Evolutionary conservation across 345 rosid genomes (phyloP), one percentile per base, ranked within the genome.

Genomic region (Ailanthus altissimus): DNA sequence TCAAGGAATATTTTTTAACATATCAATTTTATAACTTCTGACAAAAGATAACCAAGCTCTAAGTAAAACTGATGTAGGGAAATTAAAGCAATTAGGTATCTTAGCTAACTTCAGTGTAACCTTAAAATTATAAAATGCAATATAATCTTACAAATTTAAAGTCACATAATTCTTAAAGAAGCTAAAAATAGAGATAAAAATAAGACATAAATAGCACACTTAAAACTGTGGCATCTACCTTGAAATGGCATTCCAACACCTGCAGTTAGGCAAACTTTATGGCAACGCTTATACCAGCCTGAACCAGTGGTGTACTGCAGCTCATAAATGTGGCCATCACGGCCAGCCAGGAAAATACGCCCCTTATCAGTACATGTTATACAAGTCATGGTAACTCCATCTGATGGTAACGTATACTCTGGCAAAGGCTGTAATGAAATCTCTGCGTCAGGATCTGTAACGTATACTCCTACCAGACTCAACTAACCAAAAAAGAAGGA

Each of bases 381-480:
- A 82, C 94, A 93, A 65, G 94, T 92, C 99, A 96, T 93, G 38
- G 98, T 89, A 70, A 93, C 90, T 72, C 98, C 98, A 86, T 96
- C 99, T 20, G 97, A 93, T 50, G 97, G 89, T 57, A 92, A 85
- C 42, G 92, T 82, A 77, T 96, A 96, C 78, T 93, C 99, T 75
- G 95, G 95, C 85, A 96, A 81, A 76, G 94, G 89, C 83, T 96
- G 99, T 64, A 96, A 78, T 66, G 97, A 90, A 82, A 94, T 88
- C 81, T 93, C 99, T 58, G 98, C 89, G 83, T 87, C 93, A 71
- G 97, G 98, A 94, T 96, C 99, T 71, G 83, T 80, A 73, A 90
- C 95, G 85, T 98, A 96, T 5, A 94, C 89, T 79, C 99, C 99
- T 42, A 94, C 97, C 85, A 96, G 97, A 89, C 88, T 87, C 90